Percentiles rank a stretch among this genome's conserved stretches.
Evolutionary conservation across 495 filamentous ascomycete species (phyloP).

Genomic region (Penicillium ochrochloron): DNA sequence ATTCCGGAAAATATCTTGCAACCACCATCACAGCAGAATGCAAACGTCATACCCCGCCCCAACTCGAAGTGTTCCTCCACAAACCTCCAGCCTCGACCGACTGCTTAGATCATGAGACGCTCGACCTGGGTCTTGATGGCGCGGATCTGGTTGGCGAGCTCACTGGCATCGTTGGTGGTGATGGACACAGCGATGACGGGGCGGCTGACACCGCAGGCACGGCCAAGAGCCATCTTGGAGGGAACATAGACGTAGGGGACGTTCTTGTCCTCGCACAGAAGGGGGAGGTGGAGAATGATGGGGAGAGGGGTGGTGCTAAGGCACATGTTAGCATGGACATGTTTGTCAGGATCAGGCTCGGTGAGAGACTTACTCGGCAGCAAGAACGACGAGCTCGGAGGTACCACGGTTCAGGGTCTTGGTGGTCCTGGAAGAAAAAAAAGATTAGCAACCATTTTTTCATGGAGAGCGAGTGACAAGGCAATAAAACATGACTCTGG

Average conservation of each 20-base stretch:
- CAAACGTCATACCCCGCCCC: not conserved
- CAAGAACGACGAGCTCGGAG: constrained; percentile 84
- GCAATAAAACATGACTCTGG: not conserved
- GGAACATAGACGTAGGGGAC: constrained; percentile 68
- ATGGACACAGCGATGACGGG: constrained; percentile 82
- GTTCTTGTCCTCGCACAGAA: constrained; percentile 87
- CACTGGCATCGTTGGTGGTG: constrained; percentile 85
- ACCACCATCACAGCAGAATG: not conserved
- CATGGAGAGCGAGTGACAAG: not conserved
- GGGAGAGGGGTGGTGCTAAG: constrained; percentile 68
- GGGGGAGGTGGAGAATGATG: constrained; percentile 89
- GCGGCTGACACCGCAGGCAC: constrained; percentile 74
- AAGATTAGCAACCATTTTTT: not conserved
- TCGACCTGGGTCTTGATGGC: constrained; percentile 93
- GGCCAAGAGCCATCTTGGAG: constrained; percentile 74
- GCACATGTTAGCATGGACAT: not conserved
- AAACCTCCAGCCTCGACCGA: constrained; percentile 7
- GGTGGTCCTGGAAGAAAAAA: constrained; percentile 56
- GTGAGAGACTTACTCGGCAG: constrained; percentile 61
- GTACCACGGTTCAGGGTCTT: constrained; percentile 91
- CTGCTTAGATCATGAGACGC: constrained; percentile 85
- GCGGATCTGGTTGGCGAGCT: constrained; percentile 56
- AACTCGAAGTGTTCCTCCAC: constrained; percentile 12
- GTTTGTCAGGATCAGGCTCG: not conserved
- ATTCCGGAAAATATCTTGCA: not conserved